These are phyloP conservation scores for Symbiodinium pilosum DNA, from an alignment of 73 alveolate genomes.

Conservation along the genomic window DNA sequence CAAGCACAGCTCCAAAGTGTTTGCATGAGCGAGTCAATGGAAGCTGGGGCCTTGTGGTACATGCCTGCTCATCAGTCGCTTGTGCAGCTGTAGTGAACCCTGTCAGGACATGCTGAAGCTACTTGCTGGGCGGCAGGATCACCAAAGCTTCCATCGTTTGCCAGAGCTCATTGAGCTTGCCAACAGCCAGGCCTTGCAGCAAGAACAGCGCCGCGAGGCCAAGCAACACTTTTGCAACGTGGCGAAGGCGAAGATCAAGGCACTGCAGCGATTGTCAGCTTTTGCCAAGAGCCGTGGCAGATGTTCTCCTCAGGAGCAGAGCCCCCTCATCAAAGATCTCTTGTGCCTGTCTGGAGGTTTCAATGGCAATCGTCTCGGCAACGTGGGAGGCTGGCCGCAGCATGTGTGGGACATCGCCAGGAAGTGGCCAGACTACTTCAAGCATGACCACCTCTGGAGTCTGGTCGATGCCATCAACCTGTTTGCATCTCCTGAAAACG, in stretches of 20 bases:
- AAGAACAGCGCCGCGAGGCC: background rate
- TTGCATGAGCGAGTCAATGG: background rate
- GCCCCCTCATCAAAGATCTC: background rate
- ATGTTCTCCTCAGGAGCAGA: no score
- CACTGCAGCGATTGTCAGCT: slow-evolving; percentile 17
- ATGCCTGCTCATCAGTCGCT: background rate
- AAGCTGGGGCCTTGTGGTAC: background rate
- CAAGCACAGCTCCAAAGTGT: background rate
- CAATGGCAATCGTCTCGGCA: background rate
- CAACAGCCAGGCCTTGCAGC: background rate
- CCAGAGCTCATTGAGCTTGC: background rate
- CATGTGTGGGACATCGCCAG: slow-evolving; percentile 37
- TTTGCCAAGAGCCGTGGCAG: background rate
- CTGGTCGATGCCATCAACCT: slow-evolving; percentile 64
- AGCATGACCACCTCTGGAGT: slow-evolving; percentile 58
- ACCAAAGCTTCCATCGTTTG: background rate
- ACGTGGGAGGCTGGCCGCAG: slow-evolving; percentile 39
- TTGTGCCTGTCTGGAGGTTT: background rate
- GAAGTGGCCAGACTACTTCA: slow-evolving; percentile 53
- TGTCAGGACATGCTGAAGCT: background rate
- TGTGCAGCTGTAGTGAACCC: background rate
- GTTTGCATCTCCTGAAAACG: background rate
- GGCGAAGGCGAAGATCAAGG: background rate
- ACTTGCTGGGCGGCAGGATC: background rate
- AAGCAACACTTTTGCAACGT: background rate